These are phyloP conservation scores for Penstemon newberryi DNA, from an alignment of 257 asterid genomes.

Conservation along the genomic window DNA sequence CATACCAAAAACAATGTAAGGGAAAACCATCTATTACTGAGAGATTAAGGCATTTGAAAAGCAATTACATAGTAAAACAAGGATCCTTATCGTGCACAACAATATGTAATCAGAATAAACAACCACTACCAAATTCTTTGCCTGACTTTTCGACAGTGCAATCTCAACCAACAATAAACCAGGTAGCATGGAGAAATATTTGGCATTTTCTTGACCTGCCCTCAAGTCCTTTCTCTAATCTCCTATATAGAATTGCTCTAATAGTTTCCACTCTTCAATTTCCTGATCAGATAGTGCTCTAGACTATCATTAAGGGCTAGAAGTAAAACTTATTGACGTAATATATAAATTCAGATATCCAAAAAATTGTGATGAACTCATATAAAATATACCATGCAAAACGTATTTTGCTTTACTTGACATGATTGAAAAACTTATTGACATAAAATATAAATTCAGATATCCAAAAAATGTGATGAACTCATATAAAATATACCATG, in stretches of 20 bases:
- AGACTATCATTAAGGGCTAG: neutral
- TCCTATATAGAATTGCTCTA: neutral
- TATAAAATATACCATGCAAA: neutral
- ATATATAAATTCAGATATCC: neutral
- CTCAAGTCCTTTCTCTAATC: neutral
- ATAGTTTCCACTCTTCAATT: neutral
- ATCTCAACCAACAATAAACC: neutral
- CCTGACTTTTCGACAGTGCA: neutral
- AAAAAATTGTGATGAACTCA: neutral
- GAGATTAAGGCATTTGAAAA: neutral
- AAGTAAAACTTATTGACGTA: neutral
- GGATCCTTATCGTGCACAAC: neutral
- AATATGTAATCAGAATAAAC: neutral
- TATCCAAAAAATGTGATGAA: neutral
- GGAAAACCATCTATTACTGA: neutral
- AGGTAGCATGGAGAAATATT: neutral
- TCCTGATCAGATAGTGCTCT: neutral
- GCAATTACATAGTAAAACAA: conserved; percentile 12
- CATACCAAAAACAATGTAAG: neutral
- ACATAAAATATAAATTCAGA: too few relatives aligned
- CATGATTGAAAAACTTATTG: too few relatives aligned
- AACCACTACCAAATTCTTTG: neutral
- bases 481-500: neutral
- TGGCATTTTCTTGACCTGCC: neutral
- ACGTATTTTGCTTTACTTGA: too few relatives aligned